Evolutionary conservation across 192 early-diverging fungal genomes (phyloP).

Genomic region (Backusella tuberculispora): DNA sequence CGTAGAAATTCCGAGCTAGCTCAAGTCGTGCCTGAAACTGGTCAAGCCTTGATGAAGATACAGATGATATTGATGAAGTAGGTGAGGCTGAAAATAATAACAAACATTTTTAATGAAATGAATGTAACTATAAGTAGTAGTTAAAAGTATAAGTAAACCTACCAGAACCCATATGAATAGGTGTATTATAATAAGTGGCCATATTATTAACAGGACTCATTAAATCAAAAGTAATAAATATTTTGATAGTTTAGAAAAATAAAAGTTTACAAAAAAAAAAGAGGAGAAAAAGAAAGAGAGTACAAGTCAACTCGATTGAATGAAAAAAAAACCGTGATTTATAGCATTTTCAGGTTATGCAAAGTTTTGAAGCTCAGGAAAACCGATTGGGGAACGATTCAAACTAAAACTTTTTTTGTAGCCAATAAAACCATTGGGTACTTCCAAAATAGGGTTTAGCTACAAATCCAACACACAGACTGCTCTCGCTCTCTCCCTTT

Average conservation of each 20-base stretch:
- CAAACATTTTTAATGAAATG: not conserved
- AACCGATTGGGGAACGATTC: not conserved
- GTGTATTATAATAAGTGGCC: slow-evolving; percentile 16
- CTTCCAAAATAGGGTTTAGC: slow-evolving; percentile 9
- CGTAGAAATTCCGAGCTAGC: slow-evolving; percentile 56
- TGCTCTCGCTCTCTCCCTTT: not conserved
- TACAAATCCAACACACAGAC: slow-evolving; percentile 8
- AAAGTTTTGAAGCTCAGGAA: slow-evolving; percentile 12
- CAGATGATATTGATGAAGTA: slow-evolving; percentile 6
- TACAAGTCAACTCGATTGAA: not conserved
- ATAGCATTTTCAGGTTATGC: slow-evolving; percentile 13
- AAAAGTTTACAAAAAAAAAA: not conserved
- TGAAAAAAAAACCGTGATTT: not conserved
- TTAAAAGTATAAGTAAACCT: not conserved
- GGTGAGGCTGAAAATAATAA: not conserved
- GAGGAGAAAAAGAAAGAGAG: not conserved
- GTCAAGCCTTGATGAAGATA: slow-evolving; percentile 36
- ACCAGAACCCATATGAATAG: slow-evolving; percentile 15
- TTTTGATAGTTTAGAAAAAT: not conserved
- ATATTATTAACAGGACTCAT: slow-evolving; percentile 22
- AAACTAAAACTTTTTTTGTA: slow-evolving; percentile 14
- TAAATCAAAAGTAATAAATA: slow-evolving; percentile 13
- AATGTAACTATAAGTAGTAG: not conserved
- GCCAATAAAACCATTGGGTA: slow-evolving; percentile 1
- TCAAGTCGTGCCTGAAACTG: slow-evolving; percentile 53